phyloP scores from a whole-genome alignment of 2,329 filamentous ascomycete genomes.

The Triangularia verruculosa region DNA sequence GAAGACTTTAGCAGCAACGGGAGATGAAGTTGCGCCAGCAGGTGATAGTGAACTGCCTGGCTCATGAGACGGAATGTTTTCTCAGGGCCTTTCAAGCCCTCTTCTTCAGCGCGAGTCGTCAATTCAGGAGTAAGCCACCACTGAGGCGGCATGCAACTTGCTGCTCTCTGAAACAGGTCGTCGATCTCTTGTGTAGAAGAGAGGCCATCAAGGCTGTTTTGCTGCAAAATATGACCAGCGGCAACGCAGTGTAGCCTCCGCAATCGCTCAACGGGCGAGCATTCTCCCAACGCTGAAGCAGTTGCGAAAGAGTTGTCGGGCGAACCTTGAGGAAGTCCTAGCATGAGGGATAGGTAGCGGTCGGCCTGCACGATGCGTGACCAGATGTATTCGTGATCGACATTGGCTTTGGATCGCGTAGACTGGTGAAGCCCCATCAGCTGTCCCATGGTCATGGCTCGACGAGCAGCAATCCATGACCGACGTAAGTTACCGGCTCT shows the following conservation, averaged over 20 bases:
- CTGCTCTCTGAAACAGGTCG: conserved; percentile 36
- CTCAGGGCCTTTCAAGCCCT: conserved; percentile 15
- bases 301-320: conserved; percentile 35
- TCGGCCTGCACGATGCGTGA: conserved; percentile 44
- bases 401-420: neutral
- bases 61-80: conserved; percentile 35
- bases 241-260: conserved; percentile 36
- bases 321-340: conserved; percentile 36
- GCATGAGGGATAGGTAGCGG: conserved; percentile 46
- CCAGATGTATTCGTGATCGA: conserved; percentile 40
- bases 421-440: neutral
- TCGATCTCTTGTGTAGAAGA: conserved; percentile 37
- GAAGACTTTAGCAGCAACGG: conserved; percentile 40
- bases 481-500: conserved; percentile 46
- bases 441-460: neutral
- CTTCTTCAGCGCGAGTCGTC: conserved; percentile 28
- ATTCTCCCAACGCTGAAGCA: conserved; percentile 30
- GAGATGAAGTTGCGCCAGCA: conserved; percentile 44
- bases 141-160: conserved; percentile 37
- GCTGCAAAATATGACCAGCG: conserved; percentile 38
- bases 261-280: conserved; percentile 32
- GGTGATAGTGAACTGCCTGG: conserved; percentile 43
- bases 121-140: conserved; percentile 41
- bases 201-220: conserved; percentile 34
- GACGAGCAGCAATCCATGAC: conserved; percentile 41